A percentile compares a stretch with the other conserved stretches of the same genome.
These are phyloP conservation scores for Paramecium pentaurelia DNA, from an alignment of 73 alveolate species.

Conservation along the genomic window DNA sequence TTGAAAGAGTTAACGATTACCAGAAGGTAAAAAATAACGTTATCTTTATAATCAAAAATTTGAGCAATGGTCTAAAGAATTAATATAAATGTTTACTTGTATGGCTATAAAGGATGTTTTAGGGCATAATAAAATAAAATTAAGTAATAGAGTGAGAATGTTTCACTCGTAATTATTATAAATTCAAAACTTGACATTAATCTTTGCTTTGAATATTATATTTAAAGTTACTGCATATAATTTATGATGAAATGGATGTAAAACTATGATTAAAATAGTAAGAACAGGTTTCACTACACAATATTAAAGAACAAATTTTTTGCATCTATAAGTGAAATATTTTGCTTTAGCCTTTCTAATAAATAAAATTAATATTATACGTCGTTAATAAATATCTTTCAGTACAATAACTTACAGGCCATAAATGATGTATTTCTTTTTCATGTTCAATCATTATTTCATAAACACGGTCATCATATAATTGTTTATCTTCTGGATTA, in stretches of 20 bases:
- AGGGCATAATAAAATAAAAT: slow-evolving; percentile 55
- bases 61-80: slow-evolving; percentile 38
- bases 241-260: slow-evolving; percentile 11
- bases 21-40: slow-evolving; percentile 61
- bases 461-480: slow-evolving; percentile 59
- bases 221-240: neutral
- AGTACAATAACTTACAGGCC: slow-evolving; percentile 57
- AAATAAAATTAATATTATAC: neutral
- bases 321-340: slow-evolving; percentile 60
- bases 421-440: slow-evolving; percentile 46
- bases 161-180: slow-evolving; percentile 30
- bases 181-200: neutral
- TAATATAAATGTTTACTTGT: neutral
- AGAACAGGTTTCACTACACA: slow-evolving; percentile 57
- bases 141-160: slow-evolving; percentile 51
- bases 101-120: slow-evolving; percentile 51
- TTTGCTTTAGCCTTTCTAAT: slow-evolving; percentile 56
- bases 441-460: slow-evolving; percentile 50
- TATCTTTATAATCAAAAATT: slow-evolving; percentile 47
- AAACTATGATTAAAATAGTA: neutral
- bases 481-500: slow-evolving; percentile 13
- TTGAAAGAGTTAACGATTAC: slow-evolving; percentile 19
- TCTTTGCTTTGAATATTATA: neutral
- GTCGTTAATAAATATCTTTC: slow-evolving; percentile 38
- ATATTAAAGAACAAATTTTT: slow-evolving; percentile 50